Evolutionary conservation across 257 asterid genomes (phyloP).

Genomic region (Vinca minor): DNA sequence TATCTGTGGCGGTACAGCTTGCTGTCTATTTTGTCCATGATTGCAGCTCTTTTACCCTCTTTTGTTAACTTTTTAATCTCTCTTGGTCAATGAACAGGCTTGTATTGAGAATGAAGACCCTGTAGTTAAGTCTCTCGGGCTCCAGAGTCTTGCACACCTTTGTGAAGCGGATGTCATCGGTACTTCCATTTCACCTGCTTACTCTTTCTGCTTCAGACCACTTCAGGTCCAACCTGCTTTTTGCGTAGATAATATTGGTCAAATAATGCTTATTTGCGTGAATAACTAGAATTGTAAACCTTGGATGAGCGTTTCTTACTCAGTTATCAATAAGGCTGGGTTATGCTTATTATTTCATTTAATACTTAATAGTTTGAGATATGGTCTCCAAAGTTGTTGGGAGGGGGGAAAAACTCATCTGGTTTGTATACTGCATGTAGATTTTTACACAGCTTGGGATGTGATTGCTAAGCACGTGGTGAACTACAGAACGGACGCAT

Average conservation of each 20-base stretch:
- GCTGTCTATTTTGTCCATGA: slow-evolving; percentile 21
- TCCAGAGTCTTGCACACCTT: slow-evolving; percentile 85
- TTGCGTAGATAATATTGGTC: not conserved
- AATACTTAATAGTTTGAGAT: not conserved
- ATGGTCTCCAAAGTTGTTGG: not conserved
- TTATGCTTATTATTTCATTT: not conserved
- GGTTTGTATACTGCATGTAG: slow-evolving; percentile 34
- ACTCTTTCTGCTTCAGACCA: not conserved
- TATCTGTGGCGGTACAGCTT: slow-evolving; percentile 76
- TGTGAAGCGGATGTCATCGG: slow-evolving; percentile 98
- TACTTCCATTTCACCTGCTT: slow-evolving; percentile 23
- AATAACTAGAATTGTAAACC: not conserved
- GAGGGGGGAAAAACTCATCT: slow-evolving; percentile 10
- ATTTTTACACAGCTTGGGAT: slow-evolving; percentile 96
- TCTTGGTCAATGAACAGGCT: slow-evolving; percentile 44
- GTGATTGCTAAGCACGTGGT: slow-evolving; percentile 60
- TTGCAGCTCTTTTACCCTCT: slow-evolving; percentile 6
- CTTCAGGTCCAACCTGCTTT: not conserved
- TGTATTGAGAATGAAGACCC: slow-evolving; percentile 75
- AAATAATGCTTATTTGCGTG: not conserved
- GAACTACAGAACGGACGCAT: slow-evolving; percentile 47
- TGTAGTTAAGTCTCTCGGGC: slow-evolving; percentile 74
- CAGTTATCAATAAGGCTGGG: not conserved
- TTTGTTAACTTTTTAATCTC: slow-evolving; percentile 24
- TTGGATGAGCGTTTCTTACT: not conserved